Evolutionary conservation across 352 stramenopile species (phyloP).

Genomic region (Globisporangium viniferum): DNA sequence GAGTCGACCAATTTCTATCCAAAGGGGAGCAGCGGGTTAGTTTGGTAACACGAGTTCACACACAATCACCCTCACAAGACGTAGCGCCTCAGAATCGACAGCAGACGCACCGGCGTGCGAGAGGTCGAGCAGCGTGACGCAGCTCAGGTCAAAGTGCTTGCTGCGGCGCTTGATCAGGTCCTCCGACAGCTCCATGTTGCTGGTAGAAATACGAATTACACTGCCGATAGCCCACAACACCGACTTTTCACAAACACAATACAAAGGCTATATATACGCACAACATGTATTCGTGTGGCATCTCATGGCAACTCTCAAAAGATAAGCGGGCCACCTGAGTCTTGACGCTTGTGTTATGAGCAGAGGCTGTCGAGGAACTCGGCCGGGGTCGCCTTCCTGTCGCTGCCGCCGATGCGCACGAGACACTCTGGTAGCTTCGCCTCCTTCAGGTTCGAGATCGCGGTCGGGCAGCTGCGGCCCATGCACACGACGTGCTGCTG

Average conservation of each 20-base stretch:
- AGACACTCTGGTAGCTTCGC: slow-evolving; percentile 24
- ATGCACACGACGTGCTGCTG: slow-evolving; percentile 29
- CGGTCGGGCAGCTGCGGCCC: slow-evolving; percentile 30
- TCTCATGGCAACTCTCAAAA: not conserved
- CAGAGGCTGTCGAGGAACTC: slow-evolving; percentile 28
- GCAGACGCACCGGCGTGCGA: slow-evolving; percentile 27
- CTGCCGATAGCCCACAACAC: not conserved
- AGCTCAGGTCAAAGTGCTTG: slow-evolving; percentile 72
- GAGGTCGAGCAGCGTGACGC: slow-evolving; percentile 65
- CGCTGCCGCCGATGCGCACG: slow-evolving; percentile 7
- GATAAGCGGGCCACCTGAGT: not conserved
- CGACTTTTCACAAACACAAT: not conserved
- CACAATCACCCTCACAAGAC: not conserved
- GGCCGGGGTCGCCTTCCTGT: slow-evolving; percentile 16
- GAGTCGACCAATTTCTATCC: slow-evolving; percentile 28
- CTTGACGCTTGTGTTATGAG: slow-evolving; percentile 1
- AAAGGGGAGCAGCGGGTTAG: not conserved
- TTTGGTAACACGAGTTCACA: not conserved
- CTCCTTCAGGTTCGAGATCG: slow-evolving; percentile 17
- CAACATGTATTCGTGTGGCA: not conserved
- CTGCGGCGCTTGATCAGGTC: slow-evolving; percentile 69
- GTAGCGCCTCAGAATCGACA: not conserved
- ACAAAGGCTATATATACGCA: not conserved
- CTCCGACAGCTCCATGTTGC: slow-evolving; percentile 54
- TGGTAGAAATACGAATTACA: not conserved